Base-by-base conservation (phyloP, 768 basidiomycete species). In the Psilocybe subaeruginosa region DNA sequence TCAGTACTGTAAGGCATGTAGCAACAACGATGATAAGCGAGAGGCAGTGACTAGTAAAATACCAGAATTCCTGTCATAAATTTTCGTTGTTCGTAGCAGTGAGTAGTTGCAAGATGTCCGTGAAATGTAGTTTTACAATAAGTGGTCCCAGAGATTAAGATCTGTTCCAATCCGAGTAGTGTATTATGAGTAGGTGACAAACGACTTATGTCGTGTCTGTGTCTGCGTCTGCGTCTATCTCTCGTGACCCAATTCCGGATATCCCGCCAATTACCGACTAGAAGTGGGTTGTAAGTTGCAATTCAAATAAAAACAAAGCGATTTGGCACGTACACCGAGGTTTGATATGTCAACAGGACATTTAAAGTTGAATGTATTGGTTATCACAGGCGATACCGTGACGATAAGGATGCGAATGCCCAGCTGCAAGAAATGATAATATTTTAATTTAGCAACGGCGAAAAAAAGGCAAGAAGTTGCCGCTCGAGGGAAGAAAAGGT, bases 341-440 rank as follows among this genome's bases (percentile, higher is more conserved):
- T 72, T 69, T 43, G 70, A 69, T 11, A 66, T 39, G 41, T 63
- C 51, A 2, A 92, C 63, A 2, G 92, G 92, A 70, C 92, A 94
- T 9, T 72, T 64, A 69, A 94, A 90, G 37, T 70, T 82, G 64
- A 89, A 80, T 4, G 75, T 73, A 65, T 88, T 88, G 54, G 79
- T 83, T 68, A 94, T 78, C 2, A 83, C 81, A 9, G 90, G 92
- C 14, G 85, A 85, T 46, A 93, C 78, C 0, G 85, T 84, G 47
- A 92, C 77, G 57, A 87, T 73, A n/a, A 91, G 67, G 14, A 92
- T 80, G 37, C 81, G 80, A 57, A 94, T 72, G n/a, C 77, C 85
- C 58, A 92, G 73, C 90, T 92, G 41, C 4, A 43, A 43, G 14
- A 43, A 43, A 6, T 23, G 2, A 23, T 23, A 23, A 23, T 23